Evolutionary conservation across 2,329 filamentous ascomycete species (phyloP).

Genomic region (Neophaeococcomyces mojaviensis): DNA sequence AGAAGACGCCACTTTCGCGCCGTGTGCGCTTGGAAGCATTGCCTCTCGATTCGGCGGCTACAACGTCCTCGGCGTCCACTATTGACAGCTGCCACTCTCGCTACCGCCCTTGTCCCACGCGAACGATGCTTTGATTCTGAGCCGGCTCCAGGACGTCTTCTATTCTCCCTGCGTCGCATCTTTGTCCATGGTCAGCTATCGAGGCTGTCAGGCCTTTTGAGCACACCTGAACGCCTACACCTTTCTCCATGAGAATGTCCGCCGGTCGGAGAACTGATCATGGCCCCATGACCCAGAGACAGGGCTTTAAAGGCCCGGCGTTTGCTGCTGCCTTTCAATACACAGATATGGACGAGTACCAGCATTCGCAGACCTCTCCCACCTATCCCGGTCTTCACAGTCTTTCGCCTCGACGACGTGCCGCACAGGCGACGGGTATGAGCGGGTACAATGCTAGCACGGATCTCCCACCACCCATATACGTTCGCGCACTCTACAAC

Average conservation of each 20-base stretch:
- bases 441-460: slow-evolving; percentile 44
- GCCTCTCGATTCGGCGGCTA: not conserved
- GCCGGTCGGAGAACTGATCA: not conserved
- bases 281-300: slow-evolving; percentile 3
- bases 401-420: slow-evolving; percentile 21
- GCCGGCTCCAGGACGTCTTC: not conserved
- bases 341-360: slow-evolving; percentile 25
- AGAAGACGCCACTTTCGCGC: not conserved
- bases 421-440: slow-evolving; percentile 32
- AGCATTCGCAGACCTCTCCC: slow-evolving; percentile 11
- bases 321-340: slow-evolving; percentile 36
- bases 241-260: slow-evolving; percentile 2
- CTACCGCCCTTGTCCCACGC: slow-evolving; percentile 3
- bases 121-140: slow-evolving; percentile 2
- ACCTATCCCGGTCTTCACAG: slow-evolving; percentile 9
- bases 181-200: not conserved
- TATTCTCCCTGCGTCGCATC: not conserved
- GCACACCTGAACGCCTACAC: not conserved
- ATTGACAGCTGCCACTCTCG: slow-evolving; percentile 4
- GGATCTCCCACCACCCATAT: slow-evolving; percentile 49
- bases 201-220: no score
- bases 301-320: slow-evolving; percentile 17
- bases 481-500: slow-evolving; percentile 92
- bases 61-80: not conserved
- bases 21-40: not conserved